Conservation (phyloP, 2,329 filamentous ascomycete genomes). For the Cladosporium sp. region DNA sequence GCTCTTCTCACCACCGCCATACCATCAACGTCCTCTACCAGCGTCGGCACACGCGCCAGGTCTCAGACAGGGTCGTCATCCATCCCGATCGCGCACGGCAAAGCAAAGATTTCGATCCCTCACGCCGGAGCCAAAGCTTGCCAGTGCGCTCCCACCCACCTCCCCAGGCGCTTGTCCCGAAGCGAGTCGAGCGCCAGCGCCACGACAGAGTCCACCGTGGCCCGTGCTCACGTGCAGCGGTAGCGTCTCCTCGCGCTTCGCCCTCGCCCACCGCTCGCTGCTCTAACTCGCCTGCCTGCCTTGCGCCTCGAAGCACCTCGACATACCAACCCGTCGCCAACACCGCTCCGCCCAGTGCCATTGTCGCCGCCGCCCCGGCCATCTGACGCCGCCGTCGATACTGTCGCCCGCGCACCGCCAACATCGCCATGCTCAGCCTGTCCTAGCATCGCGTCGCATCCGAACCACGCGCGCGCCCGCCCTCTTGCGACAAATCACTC, state of each 20-base stretch:
- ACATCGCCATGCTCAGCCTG: slow-evolving; percentile 4
- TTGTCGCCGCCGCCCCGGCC: neutral
- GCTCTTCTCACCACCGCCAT: too few species aligned
- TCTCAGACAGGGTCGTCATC: neutral
- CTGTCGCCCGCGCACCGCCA: neutral
- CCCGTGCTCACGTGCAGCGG: neutral
- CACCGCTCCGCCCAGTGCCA: neutral
- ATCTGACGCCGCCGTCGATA: neutral
- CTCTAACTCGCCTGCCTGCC: neutral
- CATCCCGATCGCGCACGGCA: neutral
- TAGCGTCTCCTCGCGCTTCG: neutral
- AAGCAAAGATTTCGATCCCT: neutral
- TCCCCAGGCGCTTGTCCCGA: neutral
- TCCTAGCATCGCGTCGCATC: slow-evolving; percentile 9
- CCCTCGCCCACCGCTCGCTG: slow-evolving; percentile 4
- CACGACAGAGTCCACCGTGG: neutral
- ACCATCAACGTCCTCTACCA: too few species aligned
- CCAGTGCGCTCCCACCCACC: neutral
- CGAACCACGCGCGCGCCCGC: slow-evolving; percentile 6
- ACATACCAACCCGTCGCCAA: neutral
- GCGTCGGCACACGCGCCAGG: neutral
- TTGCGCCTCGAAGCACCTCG: neutral
- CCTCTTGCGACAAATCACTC: slow-evolving; percentile 2
- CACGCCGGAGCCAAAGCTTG: neutral
- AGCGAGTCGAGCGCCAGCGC: neutral